Percentiles rank a stretch among this genome's conserved stretches.
phyloP scores from a whole-genome alignment of 2,329 filamentous ascomycete genomes.

The Claviceps spartinae region DNA sequence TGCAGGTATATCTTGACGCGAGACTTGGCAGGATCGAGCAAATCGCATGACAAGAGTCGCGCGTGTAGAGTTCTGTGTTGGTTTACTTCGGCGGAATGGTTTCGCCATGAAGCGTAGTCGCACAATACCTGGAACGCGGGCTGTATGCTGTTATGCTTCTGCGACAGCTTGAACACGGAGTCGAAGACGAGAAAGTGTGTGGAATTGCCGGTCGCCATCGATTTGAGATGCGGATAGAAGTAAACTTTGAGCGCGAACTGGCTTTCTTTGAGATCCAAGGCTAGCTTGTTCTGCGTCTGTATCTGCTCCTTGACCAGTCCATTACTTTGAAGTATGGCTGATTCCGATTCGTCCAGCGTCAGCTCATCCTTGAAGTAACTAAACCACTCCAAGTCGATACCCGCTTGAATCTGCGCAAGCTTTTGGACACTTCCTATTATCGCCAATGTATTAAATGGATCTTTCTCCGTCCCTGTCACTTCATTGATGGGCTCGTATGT shows the following conservation, averaged over 20 bases:
- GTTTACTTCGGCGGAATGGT: not conserved
- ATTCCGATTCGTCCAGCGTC: not conserved
- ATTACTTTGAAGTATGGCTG: not conserved
- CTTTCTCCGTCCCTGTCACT: not conserved
- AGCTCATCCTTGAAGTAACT: not conserved
- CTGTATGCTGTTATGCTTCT: not conserved
- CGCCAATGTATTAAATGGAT: not conserved
- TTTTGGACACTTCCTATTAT: not conserved
- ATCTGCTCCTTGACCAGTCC: not conserved
- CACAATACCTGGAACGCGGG: not conserved
- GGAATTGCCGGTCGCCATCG: not conserved
- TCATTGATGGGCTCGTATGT: constrained; percentile 1
- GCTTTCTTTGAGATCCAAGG: not conserved
- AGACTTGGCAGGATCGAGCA: not conserved
- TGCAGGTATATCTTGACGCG: constrained; percentile 1
- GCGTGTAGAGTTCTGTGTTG: not conserved
- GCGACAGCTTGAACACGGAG: not conserved
- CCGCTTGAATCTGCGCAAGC: not conserved
- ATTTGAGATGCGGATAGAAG: not conserved
- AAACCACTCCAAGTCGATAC: not conserved
- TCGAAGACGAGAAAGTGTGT: constrained; percentile 1
- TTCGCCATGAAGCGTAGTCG: not conserved
- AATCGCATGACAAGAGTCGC: constrained; percentile 1
- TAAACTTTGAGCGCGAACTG: not conserved
- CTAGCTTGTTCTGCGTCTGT: not conserved